A percentile compares a stretch with the other conserved stretches of the same genome.
phyloP scores from a whole-genome alignment of 169 alveolate species.

The Cryptosporidium ubiquitum region DNA sequence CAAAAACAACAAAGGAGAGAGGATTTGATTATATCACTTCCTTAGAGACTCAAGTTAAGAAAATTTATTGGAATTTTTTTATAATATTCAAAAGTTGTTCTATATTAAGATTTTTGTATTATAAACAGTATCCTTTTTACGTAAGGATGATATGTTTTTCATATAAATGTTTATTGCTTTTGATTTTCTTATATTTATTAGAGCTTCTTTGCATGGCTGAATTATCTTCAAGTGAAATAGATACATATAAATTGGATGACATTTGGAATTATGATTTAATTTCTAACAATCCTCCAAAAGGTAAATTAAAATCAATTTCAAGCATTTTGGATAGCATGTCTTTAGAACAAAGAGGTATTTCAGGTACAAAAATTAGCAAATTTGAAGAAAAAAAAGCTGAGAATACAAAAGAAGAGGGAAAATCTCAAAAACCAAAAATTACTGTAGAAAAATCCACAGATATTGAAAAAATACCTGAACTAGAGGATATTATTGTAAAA shows the following conservation, averaged over 20 bases:
- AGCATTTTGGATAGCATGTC: not conserved
- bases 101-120: not conserved
- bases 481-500: not conserved
- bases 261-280: not conserved
- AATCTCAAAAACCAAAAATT: not conserved
- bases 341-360: not conserved
- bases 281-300: not conserved
- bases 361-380: not conserved
- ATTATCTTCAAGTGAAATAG: not conserved
- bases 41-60: not conserved
- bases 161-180: not conserved
- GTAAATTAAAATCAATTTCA: not conserved
- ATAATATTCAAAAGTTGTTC: no score
- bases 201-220: not conserved
- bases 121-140: not conserved
- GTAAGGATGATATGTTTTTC: not conserved
- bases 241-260: not conserved
- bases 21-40: not conserved
- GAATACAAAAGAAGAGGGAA: not conserved
- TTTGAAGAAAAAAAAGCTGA: not conserved
- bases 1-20: no score
- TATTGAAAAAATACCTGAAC: not conserved
- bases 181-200: not conserved
- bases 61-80: no score
- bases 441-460: not conserved